phyloP scores from a whole-genome alignment of 164 flowering plant species.

The Stephania cephalantha region DNA sequence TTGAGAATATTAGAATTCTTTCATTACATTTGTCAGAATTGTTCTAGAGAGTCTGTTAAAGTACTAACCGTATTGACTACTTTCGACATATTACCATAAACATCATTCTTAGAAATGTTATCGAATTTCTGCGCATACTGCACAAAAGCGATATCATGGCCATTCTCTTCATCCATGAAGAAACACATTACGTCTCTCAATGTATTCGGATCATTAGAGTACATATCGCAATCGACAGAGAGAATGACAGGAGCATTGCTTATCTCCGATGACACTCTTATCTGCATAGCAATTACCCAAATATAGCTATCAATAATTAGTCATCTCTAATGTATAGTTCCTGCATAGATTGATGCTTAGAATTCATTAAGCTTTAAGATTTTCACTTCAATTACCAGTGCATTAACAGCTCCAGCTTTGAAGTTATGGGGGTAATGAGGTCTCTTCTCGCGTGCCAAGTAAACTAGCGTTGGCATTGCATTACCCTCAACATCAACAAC shows the following conservation, averaged over 20 bases:
- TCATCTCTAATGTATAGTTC: not conserved
- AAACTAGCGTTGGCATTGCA: conserved; percentile 26
- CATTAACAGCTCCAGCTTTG: conserved; percentile 36
- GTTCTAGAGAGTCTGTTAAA: not conserved
- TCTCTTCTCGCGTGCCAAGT: conserved; percentile 34
- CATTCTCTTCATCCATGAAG: conserved; percentile 62
- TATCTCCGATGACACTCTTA: conserved; percentile 66
- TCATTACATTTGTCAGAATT: not conserved
- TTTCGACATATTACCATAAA: conserved; percentile 32
- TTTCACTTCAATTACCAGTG: conserved; percentile 18
- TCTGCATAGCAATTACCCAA: conserved; percentile 25
- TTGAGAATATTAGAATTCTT: not conserved
- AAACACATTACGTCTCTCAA: conserved; percentile 59
- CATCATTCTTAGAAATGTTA: conserved; percentile 49
- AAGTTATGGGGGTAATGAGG: conserved; percentile 23
- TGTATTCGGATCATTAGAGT: conserved; percentile 47
- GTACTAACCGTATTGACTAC: conserved; percentile 9
- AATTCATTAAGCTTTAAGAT: not conserved
- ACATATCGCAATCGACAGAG: conserved; percentile 83
- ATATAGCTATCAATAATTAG: not conserved
- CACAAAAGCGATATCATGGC: conserved; percentile 52
- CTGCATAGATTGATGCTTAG: not conserved
- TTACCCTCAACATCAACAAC: conserved; percentile 21
- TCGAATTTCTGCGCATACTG: conserved; percentile 59
- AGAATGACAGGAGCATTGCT: conserved; percentile 56